phyloP scores from a whole-genome alignment of 2,329 filamentous ascomycete species.

The Fusarium sp. region DNA sequence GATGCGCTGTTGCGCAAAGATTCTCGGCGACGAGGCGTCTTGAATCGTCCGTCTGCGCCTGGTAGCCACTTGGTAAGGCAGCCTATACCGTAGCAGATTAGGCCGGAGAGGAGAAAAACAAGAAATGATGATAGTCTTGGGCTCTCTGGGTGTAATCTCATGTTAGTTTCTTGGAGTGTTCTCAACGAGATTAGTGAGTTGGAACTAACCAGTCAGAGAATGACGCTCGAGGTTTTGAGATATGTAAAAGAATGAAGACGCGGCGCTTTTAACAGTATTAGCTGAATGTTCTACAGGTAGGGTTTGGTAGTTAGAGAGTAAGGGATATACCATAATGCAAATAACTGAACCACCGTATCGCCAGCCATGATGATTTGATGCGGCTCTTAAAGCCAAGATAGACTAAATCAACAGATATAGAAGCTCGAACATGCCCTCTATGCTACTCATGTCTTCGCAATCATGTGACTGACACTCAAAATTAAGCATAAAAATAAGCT shows the following conservation, averaged over 20 bases:
- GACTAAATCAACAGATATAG: conserved; percentile 22
- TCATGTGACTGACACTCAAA: background rate
- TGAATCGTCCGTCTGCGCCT: conserved; percentile 63
- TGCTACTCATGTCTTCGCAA: conserved; percentile 34
- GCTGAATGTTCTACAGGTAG: background rate
- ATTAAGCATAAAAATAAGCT: conserved; percentile 5
- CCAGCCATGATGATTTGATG: conserved; percentile 39
- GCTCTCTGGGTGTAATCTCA: conserved; percentile 55
- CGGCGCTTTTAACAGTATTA: conserved; percentile 54
- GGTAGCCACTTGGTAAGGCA: conserved; percentile 62
- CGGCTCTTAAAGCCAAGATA: conserved; percentile 22
- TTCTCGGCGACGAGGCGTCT: conserved; percentile 45
- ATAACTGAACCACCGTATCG: conserved; percentile 42
- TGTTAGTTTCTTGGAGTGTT: conserved; percentile 3
- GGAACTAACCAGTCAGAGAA: conserved; percentile 61
- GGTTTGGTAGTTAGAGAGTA: background rate
- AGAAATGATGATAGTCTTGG: conserved; percentile 63
- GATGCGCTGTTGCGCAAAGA: conserved; percentile 41
- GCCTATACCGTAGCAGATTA: conserved; percentile 58
- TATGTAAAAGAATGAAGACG: conserved; percentile 64
- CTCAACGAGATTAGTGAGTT: background rate
- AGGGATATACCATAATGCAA: conserved; percentile 42
- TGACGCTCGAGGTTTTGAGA: conserved; percentile 62
- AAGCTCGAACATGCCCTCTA: conserved; percentile 16
- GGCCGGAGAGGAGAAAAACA: conserved; percentile 61